Evolutionary conservation across 2,329 filamentous ascomycete genomes (phyloP).

Genomic region (Fusarium napiforme): DNA sequence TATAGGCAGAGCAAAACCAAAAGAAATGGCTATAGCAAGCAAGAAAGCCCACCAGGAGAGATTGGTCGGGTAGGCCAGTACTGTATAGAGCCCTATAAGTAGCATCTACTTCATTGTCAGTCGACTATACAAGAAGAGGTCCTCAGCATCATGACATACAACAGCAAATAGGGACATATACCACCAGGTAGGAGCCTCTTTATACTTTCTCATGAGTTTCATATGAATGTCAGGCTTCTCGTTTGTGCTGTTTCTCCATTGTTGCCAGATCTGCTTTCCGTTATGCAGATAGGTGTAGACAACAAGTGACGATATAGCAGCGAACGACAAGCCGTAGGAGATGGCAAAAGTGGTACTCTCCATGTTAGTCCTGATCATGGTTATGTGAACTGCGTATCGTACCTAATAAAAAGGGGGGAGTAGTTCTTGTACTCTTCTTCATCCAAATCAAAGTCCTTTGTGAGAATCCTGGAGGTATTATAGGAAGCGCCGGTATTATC

Average conservation of each 20-base stretch:
- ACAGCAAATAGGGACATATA: constrained; percentile 67
- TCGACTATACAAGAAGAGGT: constrained; percentile 4
- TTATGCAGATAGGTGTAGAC: constrained; percentile 75
- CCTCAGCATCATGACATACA: constrained; percentile 51
- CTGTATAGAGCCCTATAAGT: constrained; percentile 62
- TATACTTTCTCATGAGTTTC: constrained; percentile 71
- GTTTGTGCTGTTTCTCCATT: constrained; percentile 67
- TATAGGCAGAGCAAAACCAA: constrained; percentile 72
- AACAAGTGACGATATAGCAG: constrained; percentile 75
- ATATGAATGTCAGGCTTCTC: constrained; percentile 73
- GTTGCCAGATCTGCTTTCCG: constrained; percentile 72
- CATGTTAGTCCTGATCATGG: constrained; percentile 11
- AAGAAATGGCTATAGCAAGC: constrained; percentile 71
- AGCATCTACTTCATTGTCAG: constrained; percentile 57
- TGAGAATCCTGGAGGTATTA: constrained; percentile 72
- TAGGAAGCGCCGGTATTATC: constrained; percentile 75
- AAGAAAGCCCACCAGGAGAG: constrained; percentile 79
- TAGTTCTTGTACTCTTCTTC: constrained; percentile 72
- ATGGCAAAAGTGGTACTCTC: constrained; percentile 75
- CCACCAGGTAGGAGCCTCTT: constrained; percentile 73
- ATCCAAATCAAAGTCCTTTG: constrained; percentile 70
- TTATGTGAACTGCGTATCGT: neutral
- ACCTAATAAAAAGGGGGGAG: constrained; percentile 73
- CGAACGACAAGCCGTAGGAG: constrained; percentile 77
- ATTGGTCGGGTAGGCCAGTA: constrained; percentile 72